Base-by-base conservation (phyloP, 163 green algal genomes). In the Coccomyxa subellipsoidea region DNA sequence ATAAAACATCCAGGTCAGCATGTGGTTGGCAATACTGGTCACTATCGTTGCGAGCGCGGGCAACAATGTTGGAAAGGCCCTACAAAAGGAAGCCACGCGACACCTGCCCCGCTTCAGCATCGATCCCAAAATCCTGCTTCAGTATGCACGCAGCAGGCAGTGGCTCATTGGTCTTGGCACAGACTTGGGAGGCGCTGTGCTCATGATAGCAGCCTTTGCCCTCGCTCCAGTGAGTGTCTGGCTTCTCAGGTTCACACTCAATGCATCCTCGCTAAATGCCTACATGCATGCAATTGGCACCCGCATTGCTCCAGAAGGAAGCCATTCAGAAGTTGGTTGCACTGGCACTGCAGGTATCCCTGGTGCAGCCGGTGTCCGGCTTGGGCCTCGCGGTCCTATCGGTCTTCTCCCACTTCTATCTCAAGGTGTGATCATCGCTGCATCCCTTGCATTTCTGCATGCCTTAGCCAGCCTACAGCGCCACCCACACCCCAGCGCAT, bases 291-390 rank as follows among this genome's bases (percentile, higher is more conserved):
- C 47, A 66, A 66, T 66, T n/a, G n/a, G n/a, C n/a, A n/a, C n/a
- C n/a, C n/a, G n/a, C n/a, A n/a, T n/a, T n/a, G n/a, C n/a, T n/a
- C n/a, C n/a, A n/a, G n/a, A n/a, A n/a, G n/a, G n/a, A n/a, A n/a
- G n/a, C n/a, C n/a, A n/a, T n/a, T n/a, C n/a, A n/a, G n/a, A n/a
- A n/a, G n/a, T n/a, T n/a, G n/a, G n/a, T n/a, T n/a, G n/a, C n/a
- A n/a, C n/a, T n/a, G n/a, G n/a, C n/a, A n/a, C n/a, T n/a, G 73
- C 86, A 95, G 91, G 93, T 97, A 2, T 96, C 92, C 0, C 77
- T 97, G 32, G 87, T 97, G 39, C 92, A 96, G 85, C 93, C 93
- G 15, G 90, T 96, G 7, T 88, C 87, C 35, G 88, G 90, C 15
- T 72, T 93, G 27, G 93, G 93, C 0, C 86, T 97, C 31, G 93